Evolutionary conservation across 306 rosid species (phyloP).

Genomic region (Clitoria ternatea): DNA sequence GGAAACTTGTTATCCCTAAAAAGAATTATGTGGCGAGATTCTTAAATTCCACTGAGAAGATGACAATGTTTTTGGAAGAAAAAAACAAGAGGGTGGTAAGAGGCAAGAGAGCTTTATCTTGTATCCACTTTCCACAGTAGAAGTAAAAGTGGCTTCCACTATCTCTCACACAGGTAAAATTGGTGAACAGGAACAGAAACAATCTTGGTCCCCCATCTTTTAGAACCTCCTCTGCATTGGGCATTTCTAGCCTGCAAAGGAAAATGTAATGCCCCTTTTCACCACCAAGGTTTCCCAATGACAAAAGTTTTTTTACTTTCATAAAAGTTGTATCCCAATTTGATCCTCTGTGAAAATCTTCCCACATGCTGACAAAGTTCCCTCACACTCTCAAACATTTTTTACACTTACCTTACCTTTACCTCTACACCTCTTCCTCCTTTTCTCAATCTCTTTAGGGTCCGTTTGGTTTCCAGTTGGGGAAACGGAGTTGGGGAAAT

Average conservation of each 20-base stretch:
- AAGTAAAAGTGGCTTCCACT: conserved; percentile 33
- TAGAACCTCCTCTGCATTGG: conserved; percentile 36
- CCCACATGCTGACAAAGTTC: conserved; percentile 29
- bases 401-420: conserved; percentile 17
- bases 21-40: conserved; percentile 17
- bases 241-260: conserved; percentile 27
- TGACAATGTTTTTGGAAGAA: conserved; percentile 16
- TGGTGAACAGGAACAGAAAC: conserved; percentile 26
- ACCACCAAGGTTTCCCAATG: conserved; percentile 21
- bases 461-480: too few species aligned
- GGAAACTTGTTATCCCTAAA: conserved; percentile 10
- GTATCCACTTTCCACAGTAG: conserved; percentile 32
- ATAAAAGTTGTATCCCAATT: conserved; percentile 2
- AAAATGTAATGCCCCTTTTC: conserved; percentile 20
- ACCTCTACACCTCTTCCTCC: background rate
- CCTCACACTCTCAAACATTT: conserved; percentile 17
- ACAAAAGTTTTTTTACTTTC: conserved; percentile 14
- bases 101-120: conserved; percentile 28
- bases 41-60: conserved; percentile 36
- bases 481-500: too few species aligned
- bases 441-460: background rate
- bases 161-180: conserved; percentile 31
- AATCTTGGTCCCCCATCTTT: conserved; percentile 30
- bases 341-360: conserved; percentile 28
- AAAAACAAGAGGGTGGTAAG: conserved; percentile 20